These are phyloP conservation scores for Closterium sp. DNA, from an alignment of 139 green algal genomes.

Conservation along the genomic window DNA sequence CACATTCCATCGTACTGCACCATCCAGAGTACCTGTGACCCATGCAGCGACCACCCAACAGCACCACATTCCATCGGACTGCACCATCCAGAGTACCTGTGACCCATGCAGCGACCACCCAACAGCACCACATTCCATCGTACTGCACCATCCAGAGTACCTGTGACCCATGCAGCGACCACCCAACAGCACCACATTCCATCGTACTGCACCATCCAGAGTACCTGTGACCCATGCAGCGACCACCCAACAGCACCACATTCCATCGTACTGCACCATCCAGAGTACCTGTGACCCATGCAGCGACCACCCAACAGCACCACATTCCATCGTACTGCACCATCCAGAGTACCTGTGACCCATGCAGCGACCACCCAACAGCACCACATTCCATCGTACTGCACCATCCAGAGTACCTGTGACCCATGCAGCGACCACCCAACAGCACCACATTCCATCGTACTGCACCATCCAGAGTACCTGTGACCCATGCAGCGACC, in stretches of 20 bases:
- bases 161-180: conserved; percentile 69
- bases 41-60: conserved; percentile 52
- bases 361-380: conserved; percentile 52
- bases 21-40: conserved; percentile 59
- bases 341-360: conserved; percentile 59
- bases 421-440: conserved; percentile 64
- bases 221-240: conserved; percentile 66
- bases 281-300: conserved; percentile 64
- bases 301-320: conserved; percentile 18
- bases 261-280: neutral
- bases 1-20: neutral
- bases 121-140: neutral
- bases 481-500: conserved; percentile 69
- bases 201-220: neutral
- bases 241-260: neutral
- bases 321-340: neutral
- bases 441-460: neutral
- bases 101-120: conserved; percentile 64
- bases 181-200: neutral
- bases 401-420: conserved; percentile 49
- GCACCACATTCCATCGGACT: neutral
- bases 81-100: conserved; percentile 49
- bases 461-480: neutral
- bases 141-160: neutral
- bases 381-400: neutral